Percentiles rank a stretch among this genome's conserved stretches.
These are phyloP conservation scores for Theileria annulata DNA, from an alignment of 169 alveolate species.

Conservation along the genomic window DNA sequence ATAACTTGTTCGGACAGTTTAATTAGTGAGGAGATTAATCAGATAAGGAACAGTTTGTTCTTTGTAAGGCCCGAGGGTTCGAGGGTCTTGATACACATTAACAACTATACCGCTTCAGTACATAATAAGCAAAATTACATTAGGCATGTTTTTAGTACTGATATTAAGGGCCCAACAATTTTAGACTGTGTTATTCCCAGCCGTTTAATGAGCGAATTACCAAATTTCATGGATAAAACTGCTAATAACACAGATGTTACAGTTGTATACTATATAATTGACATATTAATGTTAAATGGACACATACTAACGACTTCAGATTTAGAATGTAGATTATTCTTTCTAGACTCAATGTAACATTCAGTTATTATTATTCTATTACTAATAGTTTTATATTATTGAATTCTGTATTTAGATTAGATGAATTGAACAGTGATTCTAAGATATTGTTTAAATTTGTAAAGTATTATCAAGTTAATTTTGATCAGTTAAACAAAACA, in stretches of 20 bases:
- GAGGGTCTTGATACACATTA: conserved; percentile 35
- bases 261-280: conserved; percentile 36
- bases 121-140: conserved; percentile 22
- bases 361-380: neutral
- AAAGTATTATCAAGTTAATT: neutral
- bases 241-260: neutral
- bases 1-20: conserved; percentile 32
- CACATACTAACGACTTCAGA: conserved; percentile 51
- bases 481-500: neutral
- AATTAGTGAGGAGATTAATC: conserved; percentile 56
- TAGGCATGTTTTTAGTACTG: conserved; percentile 18
- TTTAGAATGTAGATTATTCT: conserved; percentile 53
- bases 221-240: neutral
- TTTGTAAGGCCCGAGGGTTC: conserved; percentile 60
- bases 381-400: no score
- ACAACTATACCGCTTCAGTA: conserved; percentile 42
- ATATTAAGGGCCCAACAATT: conserved; percentile 59
- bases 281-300: conserved; percentile 54
- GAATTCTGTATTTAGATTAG: conserved; percentile 21
- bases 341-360: conserved; percentile 49
- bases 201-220: neutral
- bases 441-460: conserved; percentile 15
- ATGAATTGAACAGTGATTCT: conserved; percentile 37
- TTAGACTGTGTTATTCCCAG: conserved; percentile 51
- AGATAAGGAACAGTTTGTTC: conserved; percentile 31